Conservation (phyloP, 2,329 filamentous ascomycete genomes). For the Camillea tinctor region DNA sequence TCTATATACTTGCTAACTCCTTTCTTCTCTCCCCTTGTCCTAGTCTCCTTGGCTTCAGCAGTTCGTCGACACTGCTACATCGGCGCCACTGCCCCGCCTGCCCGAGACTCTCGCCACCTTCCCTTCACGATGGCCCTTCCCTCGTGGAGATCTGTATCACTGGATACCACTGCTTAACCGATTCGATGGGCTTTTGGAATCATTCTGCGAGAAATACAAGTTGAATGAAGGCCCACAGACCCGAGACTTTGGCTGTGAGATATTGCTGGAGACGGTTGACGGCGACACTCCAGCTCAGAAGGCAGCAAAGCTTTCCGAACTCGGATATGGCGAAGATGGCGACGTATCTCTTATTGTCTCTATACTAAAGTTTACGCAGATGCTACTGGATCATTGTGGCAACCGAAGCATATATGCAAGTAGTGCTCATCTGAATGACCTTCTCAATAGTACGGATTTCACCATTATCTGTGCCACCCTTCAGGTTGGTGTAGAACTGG, state of each 20-base stretch:
- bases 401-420: slow-evolving; percentile 96
- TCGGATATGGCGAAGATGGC: slow-evolving; percentile 71
- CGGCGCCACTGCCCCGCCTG: slow-evolving; percentile 70
- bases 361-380: slow-evolving; percentile 79
- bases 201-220: slow-evolving; percentile 77
- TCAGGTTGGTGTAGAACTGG: slow-evolving; percentile 78
- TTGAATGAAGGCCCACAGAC: slow-evolving; percentile 78
- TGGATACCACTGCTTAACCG: slow-evolving; percentile 95
- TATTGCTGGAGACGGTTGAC: slow-evolving; percentile 58
- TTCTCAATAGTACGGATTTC: slow-evolving; percentile 84
- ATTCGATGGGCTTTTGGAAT: slow-evolving; percentile 85
- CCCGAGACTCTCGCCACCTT: slow-evolving; percentile 76
- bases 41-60: slow-evolving; percentile 85
- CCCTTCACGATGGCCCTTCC: slow-evolving; percentile 90
- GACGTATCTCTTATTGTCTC: slow-evolving; percentile 78
- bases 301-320: slow-evolving; percentile 46
- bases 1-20: slow-evolving; percentile 15
- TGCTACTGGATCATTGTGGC: slow-evolving; percentile 90
- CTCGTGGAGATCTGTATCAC: slow-evolving; percentile 92
- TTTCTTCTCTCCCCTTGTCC: slow-evolving; percentile 3
- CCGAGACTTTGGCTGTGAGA: slow-evolving; percentile 66
- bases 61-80: slow-evolving; percentile 71
- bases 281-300: slow-evolving; percentile 51
- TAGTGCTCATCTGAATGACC: slow-evolving; percentile 82
- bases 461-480: slow-evolving; percentile 76